A percentile compares a stretch with the other conserved stretches of the same genome.
Evolutionary conservation across 495 filamentous ascomycete genomes (phyloP).

Genomic region (Astrothelium subdiscretum): DNA sequence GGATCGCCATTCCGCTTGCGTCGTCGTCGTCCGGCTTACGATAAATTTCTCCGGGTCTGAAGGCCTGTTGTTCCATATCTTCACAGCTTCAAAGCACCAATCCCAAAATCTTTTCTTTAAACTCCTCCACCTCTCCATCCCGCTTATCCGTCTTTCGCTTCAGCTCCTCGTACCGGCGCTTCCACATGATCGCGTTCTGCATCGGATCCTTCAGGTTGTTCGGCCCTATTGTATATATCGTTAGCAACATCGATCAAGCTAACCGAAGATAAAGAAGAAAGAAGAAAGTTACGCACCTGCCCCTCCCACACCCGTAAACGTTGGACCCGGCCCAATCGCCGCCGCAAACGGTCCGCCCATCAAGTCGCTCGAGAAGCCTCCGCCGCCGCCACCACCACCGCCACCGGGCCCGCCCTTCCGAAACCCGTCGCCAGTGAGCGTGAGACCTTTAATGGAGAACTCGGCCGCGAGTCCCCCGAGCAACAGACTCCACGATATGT

Average conservation of each 20-base stretch:
- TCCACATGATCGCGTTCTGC: constrained; percentile 14
- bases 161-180: constrained; percentile 9
- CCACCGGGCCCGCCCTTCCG: not conserved
- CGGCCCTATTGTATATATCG: not conserved
- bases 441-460: constrained; percentile 22
- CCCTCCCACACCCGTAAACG: not conserved
- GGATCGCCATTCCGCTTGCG: too few relatives aligned
- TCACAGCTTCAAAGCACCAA: constrained; percentile 3
- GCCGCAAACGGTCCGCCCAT: not conserved
- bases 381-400: not conserved
- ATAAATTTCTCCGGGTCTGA: too few relatives aligned
- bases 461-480: constrained; percentile 20
- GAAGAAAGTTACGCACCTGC: not conserved
- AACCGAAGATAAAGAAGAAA: not conserved
- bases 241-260: not conserved
- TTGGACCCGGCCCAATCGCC: not conserved
- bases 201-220: not conserved
- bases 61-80: too few relatives aligned
- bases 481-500: constrained; percentile 19
- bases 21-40: too few relatives aligned
- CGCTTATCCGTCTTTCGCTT: constrained; percentile 10
- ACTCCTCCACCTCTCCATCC: constrained; percentile 11
- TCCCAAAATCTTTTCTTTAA: constrained; percentile 8
- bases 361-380: not conserved
- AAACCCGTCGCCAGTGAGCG: not conserved